Conservation (phyloP, 768 basidiomycete genomes). For the Tephrocybe sp. region DNA sequence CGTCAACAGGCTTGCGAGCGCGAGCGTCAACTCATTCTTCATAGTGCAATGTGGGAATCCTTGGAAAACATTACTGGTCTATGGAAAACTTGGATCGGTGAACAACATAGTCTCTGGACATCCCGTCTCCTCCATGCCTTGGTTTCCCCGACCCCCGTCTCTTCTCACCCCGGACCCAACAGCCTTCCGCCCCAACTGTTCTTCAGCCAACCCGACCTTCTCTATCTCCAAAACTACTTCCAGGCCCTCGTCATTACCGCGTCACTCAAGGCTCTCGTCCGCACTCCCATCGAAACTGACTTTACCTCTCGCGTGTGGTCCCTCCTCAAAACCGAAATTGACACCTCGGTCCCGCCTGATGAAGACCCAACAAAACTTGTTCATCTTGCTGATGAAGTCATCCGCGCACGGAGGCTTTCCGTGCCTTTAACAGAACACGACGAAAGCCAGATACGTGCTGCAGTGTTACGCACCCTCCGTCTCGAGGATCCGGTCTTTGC, state of each 20-base stretch:
- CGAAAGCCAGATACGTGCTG: slow-evolving; percentile 51
- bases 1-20: slow-evolving; percentile 48
- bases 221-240: slow-evolving; percentile 64
- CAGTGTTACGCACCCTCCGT: slow-evolving; percentile 62
- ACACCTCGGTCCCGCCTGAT: slow-evolving; percentile 12
- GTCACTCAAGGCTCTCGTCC: slow-evolving; percentile 54
- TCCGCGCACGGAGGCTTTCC: slow-evolving; percentile 44
- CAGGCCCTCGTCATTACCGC: slow-evolving; percentile 70
- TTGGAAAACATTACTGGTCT: slow-evolving; percentile 12
- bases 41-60: slow-evolving; percentile 41
- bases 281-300: slow-evolving; percentile 27
- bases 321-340: slow-evolving; percentile 57
- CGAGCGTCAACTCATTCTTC: slow-evolving; percentile 53
- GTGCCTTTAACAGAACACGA: slow-evolving; percentile 30
- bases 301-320: slow-evolving; percentile 66
- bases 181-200: slow-evolving; percentile 65
- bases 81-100: slow-evolving; percentile 9
- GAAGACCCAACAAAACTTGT: slow-evolving; percentile 46
- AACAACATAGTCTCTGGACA: slow-evolving; percentile 35
- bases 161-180: slow-evolving; percentile 37
- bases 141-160: slow-evolving; percentile 33
- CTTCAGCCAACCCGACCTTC: slow-evolving; percentile 49
- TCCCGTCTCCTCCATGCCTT: slow-evolving; percentile 44
- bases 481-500: slow-evolving; percentile 64
- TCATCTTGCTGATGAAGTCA: slow-evolving; percentile 73